Evolutionary conservation across 495 filamentous ascomycete species (phyloP), one percentile per base, ranked within the genome.

Genomic region (Massariosphaeria phaeospora): DNA sequence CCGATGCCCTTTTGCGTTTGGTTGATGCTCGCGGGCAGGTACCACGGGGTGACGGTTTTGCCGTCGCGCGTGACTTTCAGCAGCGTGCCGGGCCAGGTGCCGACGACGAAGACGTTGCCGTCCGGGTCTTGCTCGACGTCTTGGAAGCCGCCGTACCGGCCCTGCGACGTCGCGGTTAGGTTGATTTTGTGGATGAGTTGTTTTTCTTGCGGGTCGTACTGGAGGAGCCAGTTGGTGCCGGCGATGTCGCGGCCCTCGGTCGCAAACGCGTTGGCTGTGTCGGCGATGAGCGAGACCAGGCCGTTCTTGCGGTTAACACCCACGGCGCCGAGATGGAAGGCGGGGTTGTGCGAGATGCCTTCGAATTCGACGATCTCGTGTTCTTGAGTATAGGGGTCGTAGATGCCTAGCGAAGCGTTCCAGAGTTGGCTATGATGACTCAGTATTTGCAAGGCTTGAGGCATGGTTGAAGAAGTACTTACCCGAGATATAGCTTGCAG

Each of bases 381-480:
- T 7, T 23, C 17, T 25, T 27, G 2, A 15, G 46, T 52, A 26
- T 49, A 61, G 18, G 57, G 57, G 46, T 61, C 57, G 38, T 61
- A 56, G 43, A 61, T 55, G 15, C 51, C 57, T 26, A 61, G 56
- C 23, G 56, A 59, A 21, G 56, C 56, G 35, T 59, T 59, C 56
- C 56, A 59, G 17, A 59, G 40, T 54, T 59, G 56, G 20, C 56
- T 59, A 23, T 21, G 30, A 17, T n/a, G 31, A 26, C 13, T 31
- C 11, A 43, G 26, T 12, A 42, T 23, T 5, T 12, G 29, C 12
- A 40, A 23, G 30, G 10, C 24, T 49, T 29, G 45, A 36, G 46
- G 25, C 21, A 34, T 2, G 43, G 33, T 1, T 9, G 8, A 29
- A n/a, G 15, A 29, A 29, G 12, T 13, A 40, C 31, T 17, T 48